Percentiles rank a stretch among this genome's conserved stretches.
These are phyloP conservation scores for Dunaliella sp. DNA, from an alignment of 139 green algal genomes.

Conservation along the genomic window DNA sequence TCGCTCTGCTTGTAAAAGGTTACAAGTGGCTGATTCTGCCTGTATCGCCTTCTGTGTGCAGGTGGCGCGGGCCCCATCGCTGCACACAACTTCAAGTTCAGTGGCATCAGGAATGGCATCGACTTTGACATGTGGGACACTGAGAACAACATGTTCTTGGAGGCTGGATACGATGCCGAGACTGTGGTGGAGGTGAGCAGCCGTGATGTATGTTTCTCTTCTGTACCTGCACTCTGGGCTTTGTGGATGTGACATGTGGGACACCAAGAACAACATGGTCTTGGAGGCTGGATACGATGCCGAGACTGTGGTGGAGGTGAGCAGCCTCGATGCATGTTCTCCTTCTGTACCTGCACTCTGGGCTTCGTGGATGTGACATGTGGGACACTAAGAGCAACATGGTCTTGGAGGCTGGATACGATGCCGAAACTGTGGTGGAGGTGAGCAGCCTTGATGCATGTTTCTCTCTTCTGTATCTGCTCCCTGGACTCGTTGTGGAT, in stretches of 20 bases:
- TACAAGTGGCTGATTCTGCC: neutral
- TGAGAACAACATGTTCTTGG: conserved; percentile 73
- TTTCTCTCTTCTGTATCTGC: too few relatives aligned
- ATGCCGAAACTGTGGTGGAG: conserved; percentile 15
- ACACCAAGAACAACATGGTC: conserved; percentile 70
- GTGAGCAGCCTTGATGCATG: conserved; percentile 2
- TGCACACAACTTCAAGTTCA: conserved; percentile 69
- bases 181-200: conserved; percentile 44
- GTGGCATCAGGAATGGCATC: conserved; percentile 93
- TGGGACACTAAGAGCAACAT: conserved; percentile 87
- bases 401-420: neutral
- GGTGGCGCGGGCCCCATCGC: conserved; percentile 60
- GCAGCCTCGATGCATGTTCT: neutral
- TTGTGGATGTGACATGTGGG: conserved; percentile 98
- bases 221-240: too few relatives aligned
- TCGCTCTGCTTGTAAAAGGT: neutral
- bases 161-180: conserved; percentile 41
- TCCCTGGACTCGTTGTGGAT: too few relatives aligned
- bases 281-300: neutral
- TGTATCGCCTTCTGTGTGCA: conserved; percentile 32
- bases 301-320: conserved; percentile 27
- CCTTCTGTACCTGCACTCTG: too few relatives aligned
- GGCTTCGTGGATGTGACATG: too few relatives aligned
- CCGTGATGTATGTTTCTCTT: too few relatives aligned
- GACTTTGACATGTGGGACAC: conserved; percentile 97